Evolutionary conservation across 2,329 filamentous ascomycete genomes (phyloP), one percentile per base, ranked within the genome.

Genomic region (Cladosporium austrohemisphaericum): DNA sequence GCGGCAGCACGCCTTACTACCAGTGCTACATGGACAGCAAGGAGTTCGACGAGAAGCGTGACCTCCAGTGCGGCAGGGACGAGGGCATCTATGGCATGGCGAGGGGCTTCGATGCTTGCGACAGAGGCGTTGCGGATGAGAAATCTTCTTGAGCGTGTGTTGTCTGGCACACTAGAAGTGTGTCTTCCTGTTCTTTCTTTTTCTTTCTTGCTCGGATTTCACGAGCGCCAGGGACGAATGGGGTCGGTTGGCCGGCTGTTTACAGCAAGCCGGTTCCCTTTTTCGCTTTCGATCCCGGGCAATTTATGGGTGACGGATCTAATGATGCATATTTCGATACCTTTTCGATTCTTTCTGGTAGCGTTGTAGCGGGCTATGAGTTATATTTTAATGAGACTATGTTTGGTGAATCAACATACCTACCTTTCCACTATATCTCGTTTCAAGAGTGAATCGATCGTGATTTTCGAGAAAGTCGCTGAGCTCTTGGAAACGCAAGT

Each of bases 61-160:
- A 57, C 41, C 19, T 57, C 26, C 29, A 45, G 32, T 57, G 55
- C 32, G 51, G 53, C 28, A 23, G 46, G 22, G 25, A 44, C n/a
- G 37, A 20, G 18, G 51, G 49, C 14, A 52, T 51, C 2, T 57
- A 28, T 10, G 55, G 53, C n/a, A 41, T 14, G 14, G 55, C 55
- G 19, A 43, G 37, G 14, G 55, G 55, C 4, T 55, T 47, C 26
- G 48, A 55, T 18, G 55, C 50, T 1, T 26, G 29, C 26, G 55
- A 22, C 10, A 49, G 46, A 11, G 46, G 46, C 10, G 26, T 31
- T 8, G 22, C 26, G 9, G 29, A 25, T 9, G 35, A 16, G 4
- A 25, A 20, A 10, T 20, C 20, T 35, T 20, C 18, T 26, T 22
- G 28, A n/a, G n/a, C n/a, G n/a, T n/a, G n/a, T n/a, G n/a, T n/a